Percentiles rank a stretch among this genome's conserved stretches.
Conservation (phyloP, 1,284 basidiomycete genomes). For the Ustilago crameri region DNA sequence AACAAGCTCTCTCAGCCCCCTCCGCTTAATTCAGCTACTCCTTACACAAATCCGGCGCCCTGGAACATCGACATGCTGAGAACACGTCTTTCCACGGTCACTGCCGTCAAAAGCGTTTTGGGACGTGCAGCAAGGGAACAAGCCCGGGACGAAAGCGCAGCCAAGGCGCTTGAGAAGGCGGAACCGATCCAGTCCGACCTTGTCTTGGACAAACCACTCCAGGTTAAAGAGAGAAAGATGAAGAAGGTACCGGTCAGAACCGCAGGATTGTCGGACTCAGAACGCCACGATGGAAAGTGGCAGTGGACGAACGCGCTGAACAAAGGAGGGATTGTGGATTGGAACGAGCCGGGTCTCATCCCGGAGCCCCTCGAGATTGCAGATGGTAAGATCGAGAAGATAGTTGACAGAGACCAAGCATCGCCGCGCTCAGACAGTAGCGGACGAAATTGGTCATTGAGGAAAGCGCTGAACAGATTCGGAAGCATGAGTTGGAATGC, state of each 20-base stretch:
- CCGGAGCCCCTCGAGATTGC: background rate
- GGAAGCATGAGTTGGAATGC: background rate
- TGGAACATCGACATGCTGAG: conserved; percentile 5
- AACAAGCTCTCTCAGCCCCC: conserved; percentile 4
- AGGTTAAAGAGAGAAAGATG: background rate
- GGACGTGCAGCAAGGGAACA: background rate
- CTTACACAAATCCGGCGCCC: background rate
- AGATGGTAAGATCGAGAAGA: background rate
- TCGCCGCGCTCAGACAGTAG: too few relatives aligned
- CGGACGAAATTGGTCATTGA: conserved; percentile 1
- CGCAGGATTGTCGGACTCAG: too few relatives aligned
- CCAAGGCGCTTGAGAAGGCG: conserved; percentile 6
- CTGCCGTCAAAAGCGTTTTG: background rate
- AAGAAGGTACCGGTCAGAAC: background rate
- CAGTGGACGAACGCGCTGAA: conserved; percentile 3
- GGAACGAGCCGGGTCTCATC: conserved; percentile 2
- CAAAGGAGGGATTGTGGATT: background rate
- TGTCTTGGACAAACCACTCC: background rate
- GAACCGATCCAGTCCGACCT: conserved; percentile 9
- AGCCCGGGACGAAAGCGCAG: conserved; percentile 1
- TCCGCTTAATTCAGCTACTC: background rate
- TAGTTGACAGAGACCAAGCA: background rate
- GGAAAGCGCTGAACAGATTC: background rate
- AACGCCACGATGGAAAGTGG: background rate
- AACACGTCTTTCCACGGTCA: conserved; percentile 10